Base-by-base conservation (phyloP, 1,284 basidiomycete species). In the Trichosporon sp. region DNA sequence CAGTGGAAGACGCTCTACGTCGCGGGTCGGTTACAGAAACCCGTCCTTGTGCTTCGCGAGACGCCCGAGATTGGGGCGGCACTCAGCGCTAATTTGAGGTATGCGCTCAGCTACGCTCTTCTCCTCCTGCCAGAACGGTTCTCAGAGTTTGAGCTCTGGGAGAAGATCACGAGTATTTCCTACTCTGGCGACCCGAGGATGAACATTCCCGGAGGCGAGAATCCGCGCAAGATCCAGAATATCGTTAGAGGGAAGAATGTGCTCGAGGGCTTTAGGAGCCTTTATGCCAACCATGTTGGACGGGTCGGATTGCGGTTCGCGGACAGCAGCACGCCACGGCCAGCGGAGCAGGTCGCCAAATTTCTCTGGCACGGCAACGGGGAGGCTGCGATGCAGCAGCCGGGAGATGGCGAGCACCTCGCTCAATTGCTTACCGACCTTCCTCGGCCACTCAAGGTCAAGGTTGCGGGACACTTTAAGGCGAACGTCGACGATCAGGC, bases 1-100 rank as follows among this genome's bases (percentile, higher is more conserved):
- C 90, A 92, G 73, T 99, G 96, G 95, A 86, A 88, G 52, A 88
- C 92, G 19, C 85, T 99, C 8, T 99, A 99, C 80, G 87, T 97
- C 54, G 90, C 92, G 1, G 96, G 95, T 0, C 86, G 95, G 23
- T 93, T 99, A 88, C 95, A 99, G 81, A 99, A 99, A 79, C 95
- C 96, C 0, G 80, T 94, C 58, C 87, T 91, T 52, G 91, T 94
- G 70, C 89, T 96, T 78, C 88, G 86, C 74, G 89, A 92, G 73
- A 90, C 95, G 75, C 87, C 92, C 0, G 87, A 90, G 36, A 91
- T 98, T n/a, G 86, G 89, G 54, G 83, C 93, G 40, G 92, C 95
- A 2, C 91, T 95, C 74, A 90, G 95, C 75, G 91, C 93, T 74
- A 99, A 99, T 82, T 85, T 95, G 57, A 86, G 88, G 14, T 93